Conservation (phyloP, 768 basidiomycete genomes). For the Cyclocybe cylindracea region DNA sequence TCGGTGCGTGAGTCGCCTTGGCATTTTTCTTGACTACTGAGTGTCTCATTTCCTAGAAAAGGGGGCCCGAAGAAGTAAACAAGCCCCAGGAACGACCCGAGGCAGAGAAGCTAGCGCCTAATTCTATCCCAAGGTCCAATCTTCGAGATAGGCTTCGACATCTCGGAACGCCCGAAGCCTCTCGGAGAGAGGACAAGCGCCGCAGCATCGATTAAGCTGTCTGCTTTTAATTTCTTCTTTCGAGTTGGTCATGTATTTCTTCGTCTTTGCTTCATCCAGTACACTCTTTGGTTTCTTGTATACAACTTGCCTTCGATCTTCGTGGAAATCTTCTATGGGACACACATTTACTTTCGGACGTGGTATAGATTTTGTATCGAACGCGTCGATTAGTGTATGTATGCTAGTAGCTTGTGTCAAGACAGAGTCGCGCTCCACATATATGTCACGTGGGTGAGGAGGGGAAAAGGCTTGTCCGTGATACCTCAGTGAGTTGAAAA, state of each 20-base stretch:
- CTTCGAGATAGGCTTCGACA: constrained; percentile 35
- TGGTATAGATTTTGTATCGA: no score
- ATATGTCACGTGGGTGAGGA: constrained; percentile 11
- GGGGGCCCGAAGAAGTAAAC: constrained; percentile 12
- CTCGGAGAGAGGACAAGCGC: constrained; percentile 36
- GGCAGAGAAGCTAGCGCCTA: constrained; percentile 10
- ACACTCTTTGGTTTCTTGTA: no score
- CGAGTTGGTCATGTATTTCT: no score
- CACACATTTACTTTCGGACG: no score
- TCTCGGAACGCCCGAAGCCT: constrained; percentile 37
- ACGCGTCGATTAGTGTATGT: no score
- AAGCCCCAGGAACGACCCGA: constrained; percentile 3
- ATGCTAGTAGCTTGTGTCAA: no score
- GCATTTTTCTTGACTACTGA: neutral
- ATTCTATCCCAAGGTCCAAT: constrained; percentile 25
- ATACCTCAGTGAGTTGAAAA: constrained; percentile 11
- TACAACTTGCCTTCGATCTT: no score
- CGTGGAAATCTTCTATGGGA: no score
- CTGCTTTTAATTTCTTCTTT: no score
- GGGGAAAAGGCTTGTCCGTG: constrained; percentile 5
- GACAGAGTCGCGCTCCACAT: no score
- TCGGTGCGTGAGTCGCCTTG: constrained; percentile 31
- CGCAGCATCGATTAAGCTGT: constrained; percentile 31
- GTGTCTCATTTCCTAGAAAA: constrained; percentile 9
- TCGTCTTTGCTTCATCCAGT: no score